Evolutionary conservation across 208 protist genomes (phyloP).

Genomic region (Leishmania tarentolae): DNA sequence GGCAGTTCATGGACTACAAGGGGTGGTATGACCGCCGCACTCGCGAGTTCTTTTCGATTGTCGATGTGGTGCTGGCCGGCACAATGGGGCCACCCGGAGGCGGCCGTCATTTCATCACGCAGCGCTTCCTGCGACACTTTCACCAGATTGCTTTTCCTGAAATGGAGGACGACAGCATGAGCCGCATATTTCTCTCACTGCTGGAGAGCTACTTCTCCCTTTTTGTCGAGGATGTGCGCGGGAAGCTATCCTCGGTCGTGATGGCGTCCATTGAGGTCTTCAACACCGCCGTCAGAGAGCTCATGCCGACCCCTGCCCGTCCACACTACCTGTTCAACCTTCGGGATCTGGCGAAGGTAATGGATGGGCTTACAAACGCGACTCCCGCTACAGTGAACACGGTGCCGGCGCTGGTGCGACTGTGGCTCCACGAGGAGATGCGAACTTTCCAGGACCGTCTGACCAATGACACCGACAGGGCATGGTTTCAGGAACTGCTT

Average conservation of each 20-base stretch:
- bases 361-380: constrained; percentile 95
- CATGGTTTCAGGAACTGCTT: constrained; percentile 93
- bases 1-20: constrained; percentile 98
- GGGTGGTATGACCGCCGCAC: constrained; percentile 97
- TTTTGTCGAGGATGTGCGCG: constrained; percentile 88
- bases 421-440: constrained; percentile 97
- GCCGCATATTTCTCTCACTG: constrained; percentile 96
- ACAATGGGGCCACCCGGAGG: constrained; percentile 98
- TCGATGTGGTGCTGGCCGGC: constrained; percentile 93
- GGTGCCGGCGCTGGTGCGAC: constrained; percentile 63
- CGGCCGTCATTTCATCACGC: constrained; percentile 95
- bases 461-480: constrained; percentile 83
- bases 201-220: constrained; percentile 91
- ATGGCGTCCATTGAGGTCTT: constrained; percentile 96
- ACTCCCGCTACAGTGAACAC: constrained; percentile 64
- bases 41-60: constrained; percentile 94
- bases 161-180: constrained; percentile 94
- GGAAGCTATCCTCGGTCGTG: constrained; percentile 77
- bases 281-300: constrained; percentile 89
- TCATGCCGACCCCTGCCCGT: constrained; percentile 97
- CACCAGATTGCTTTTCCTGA: constrained; percentile 98
- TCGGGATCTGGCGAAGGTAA: constrained; percentile 97
- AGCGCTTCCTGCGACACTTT: constrained; percentile 98
- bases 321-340: constrained; percentile 99
- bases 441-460: constrained; percentile 97